Base-by-base conservation (phyloP, 2,329 filamentous ascomycete genomes). In the Ophiostoma angusticollis region DNA sequence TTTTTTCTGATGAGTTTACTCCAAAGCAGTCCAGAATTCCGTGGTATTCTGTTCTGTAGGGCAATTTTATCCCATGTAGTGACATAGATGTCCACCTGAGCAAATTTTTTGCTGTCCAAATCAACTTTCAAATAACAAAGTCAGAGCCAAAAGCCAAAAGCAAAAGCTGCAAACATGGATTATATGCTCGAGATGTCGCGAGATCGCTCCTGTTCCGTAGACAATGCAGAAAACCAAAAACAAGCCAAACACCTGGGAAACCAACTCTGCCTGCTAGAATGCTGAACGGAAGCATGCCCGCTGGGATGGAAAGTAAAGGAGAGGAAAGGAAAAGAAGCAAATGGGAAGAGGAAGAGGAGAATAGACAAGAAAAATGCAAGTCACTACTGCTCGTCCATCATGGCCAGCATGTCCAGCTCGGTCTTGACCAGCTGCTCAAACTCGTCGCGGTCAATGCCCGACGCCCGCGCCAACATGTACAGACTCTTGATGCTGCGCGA, bases 401-500 rank as follows among this genome's bases (percentile, higher is more conserved):
- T 62, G 18, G 66, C 67, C 48, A 89, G 57, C 47, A 80, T 66
- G 41, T 84, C 78, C 42, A 89, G 58, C 59, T 89, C 84, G 17
- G 71, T 75, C 56, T 68, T 70, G 11, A 89, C 71, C 44, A 87
- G 65, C 37, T 72, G 64, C 56, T 82, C 78, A 58, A 89, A 91
- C 54, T 89, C 83, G 24, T 74, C 72, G 31, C 77, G 65, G 36
- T 81, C 74, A 48, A 91, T 86, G 1, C 83, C 83, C 17, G 75
- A 75, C 2, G 77, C 70, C 30, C 70, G 72, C 18, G 82, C 78
- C 45, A 91, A 59, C 47, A 80, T 61, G 56, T 76, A 89, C 47
- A 91, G 58, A 56, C 80, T 86, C 63, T 84, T 80, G 40, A 91
- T 72, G 52, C 78, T 82, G 8, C 80, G 78, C 25, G 77, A 78